Evolutionary conservation across 2,329 filamentous ascomycete genomes (phyloP).

Genomic region (Dendryphion nanum): DNA sequence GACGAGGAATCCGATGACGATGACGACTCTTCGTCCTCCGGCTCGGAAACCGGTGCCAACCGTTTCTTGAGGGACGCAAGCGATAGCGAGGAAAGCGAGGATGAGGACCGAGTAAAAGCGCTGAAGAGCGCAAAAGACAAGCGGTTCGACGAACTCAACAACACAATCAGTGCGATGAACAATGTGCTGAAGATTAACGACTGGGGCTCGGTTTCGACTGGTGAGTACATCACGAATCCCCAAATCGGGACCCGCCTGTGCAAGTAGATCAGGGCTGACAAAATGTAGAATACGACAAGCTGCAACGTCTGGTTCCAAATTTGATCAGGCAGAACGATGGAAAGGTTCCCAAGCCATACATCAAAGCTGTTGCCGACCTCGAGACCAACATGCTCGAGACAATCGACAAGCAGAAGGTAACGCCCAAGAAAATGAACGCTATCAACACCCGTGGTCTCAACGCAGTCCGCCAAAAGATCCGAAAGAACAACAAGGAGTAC

Average conservation of each 20-base stretch:
- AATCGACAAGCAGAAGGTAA: constrained; percentile 91
- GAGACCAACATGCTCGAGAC: constrained; percentile 95
- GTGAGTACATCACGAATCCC: constrained; percentile 52
- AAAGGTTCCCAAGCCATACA: constrained; percentile 84
- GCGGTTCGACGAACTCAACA: constrained; percentile 88
- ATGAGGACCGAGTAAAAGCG: constrained; percentile 79
- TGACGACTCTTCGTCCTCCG: constrained; percentile 50
- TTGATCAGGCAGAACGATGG: constrained; percentile 60
- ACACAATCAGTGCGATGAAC: constrained; percentile 85
- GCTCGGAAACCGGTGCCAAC: constrained; percentile 67
- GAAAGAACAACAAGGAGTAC: constrained; percentile 98
- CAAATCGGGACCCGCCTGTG: too few species aligned
- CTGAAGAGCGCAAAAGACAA: constrained; percentile 99
- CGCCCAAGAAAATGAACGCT: constrained; percentile 98
- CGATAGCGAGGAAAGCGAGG: constrained; percentile 79
- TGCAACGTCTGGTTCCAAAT: constrained; percentile 74
- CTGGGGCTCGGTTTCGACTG: constrained; percentile 88
- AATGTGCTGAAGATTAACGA: constrained; percentile 98
- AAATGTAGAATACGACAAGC: constrained; percentile 81
- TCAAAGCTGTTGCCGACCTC: constrained; percentile 88
- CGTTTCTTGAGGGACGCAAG: constrained; percentile 79
- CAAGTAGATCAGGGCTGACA: constrained; percentile 18
- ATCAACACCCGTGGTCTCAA: constrained; percentile 92
- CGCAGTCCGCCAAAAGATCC: constrained; percentile 95
- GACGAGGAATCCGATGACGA: constrained; percentile 54